Evolutionary conservation across 202 grass and related monocot species (phyloP).

Genomic region (Elaeis oleifera): DNA sequence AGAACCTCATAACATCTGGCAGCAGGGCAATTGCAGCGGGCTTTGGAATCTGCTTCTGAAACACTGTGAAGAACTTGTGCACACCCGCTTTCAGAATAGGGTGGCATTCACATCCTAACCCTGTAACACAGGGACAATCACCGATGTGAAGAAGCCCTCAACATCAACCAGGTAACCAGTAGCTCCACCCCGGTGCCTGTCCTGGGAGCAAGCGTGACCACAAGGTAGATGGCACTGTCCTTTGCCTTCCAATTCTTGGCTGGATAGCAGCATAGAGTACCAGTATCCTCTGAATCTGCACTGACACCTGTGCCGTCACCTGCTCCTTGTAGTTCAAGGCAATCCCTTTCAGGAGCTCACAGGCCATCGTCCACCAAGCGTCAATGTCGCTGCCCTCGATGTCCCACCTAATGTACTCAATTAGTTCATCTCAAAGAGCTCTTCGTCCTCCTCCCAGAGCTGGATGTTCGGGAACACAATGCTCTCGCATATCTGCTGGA

Average conservation of each 20-base stretch:
- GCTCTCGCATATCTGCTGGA: conserved; percentile 80
- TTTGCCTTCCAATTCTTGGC: conserved; percentile 86
- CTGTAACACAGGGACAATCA: conserved; percentile 82
- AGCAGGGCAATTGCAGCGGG: conserved; percentile 46
- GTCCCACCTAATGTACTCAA: conserved; percentile 90
- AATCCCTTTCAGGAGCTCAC: conserved; percentile 71
- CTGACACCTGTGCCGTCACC: conserved; percentile 55
- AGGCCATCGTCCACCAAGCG: conserved; percentile 67
- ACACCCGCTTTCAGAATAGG: conserved; percentile 82
- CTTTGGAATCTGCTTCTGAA: conserved; percentile 82
- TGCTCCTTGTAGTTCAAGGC: conserved; percentile 77
- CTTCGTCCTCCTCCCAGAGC: conserved; percentile 83
- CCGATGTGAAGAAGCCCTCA: conserved; percentile 81
- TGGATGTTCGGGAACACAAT: conserved; percentile 88
- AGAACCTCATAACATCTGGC: conserved; percentile 61
- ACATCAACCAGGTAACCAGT: conserved; percentile 67
- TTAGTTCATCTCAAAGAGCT: conserved; percentile 82
- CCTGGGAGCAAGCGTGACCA: conserved; percentile 76
- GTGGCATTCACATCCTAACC: conserved; percentile 55
- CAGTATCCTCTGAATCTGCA: conserved; percentile 81
- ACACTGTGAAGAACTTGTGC: conserved; percentile 89
- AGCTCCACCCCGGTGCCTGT: conserved; percentile 35
- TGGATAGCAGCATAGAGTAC: conserved; percentile 48
- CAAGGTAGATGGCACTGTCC: conserved; percentile 90
- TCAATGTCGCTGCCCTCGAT: conserved; percentile 84